phyloP scores from a whole-genome alignment of 1,284 basidiomycete species.

The Leccinum pseudoinsigne region DNA sequence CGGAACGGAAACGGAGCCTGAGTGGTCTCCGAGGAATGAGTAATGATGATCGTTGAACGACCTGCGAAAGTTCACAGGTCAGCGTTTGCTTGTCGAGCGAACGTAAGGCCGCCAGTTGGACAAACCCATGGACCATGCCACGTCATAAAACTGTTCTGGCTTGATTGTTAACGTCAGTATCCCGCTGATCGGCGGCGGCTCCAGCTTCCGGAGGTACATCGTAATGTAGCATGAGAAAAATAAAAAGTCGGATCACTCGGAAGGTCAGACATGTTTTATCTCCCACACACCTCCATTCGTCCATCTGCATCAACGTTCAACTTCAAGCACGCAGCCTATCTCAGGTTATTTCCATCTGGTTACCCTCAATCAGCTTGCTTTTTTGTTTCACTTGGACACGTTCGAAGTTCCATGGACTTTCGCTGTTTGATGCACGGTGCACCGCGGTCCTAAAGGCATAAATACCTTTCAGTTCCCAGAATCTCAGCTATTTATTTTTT shows the following conservation, averaged over 20 bases:
- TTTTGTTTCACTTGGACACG: not conserved
- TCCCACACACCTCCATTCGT: not conserved
- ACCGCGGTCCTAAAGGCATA: not conserved
- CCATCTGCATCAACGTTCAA: not conserved
- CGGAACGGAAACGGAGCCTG: not conserved
- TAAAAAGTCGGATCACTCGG: not conserved
- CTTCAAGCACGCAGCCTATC: not conserved
- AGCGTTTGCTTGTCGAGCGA: not conserved
- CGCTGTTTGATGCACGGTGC: not conserved
- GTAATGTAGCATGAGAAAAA: not conserved
- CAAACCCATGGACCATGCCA: not conserved
- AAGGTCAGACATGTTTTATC: not conserved
- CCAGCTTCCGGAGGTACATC: not conserved
- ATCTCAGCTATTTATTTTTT: not conserved
- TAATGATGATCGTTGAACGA: not conserved
- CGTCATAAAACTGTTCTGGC: not conserved
- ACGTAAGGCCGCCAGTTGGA: not conserved
- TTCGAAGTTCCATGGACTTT: not conserved
- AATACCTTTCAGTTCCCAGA: not conserved
- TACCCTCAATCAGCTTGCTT: not conserved
- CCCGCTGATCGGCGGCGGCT: not conserved
- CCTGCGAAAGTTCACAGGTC: not conserved
- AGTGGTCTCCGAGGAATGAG: not conserved
- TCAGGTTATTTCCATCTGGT: not conserved
- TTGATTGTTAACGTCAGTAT: not conserved